A percentile compares a stretch with the other conserved stretches of the same genome.
Evolutionary conservation across 2,329 filamentous ascomycete genomes (phyloP).

Genomic region (Paracorniculantispora psalliotae): DNA sequence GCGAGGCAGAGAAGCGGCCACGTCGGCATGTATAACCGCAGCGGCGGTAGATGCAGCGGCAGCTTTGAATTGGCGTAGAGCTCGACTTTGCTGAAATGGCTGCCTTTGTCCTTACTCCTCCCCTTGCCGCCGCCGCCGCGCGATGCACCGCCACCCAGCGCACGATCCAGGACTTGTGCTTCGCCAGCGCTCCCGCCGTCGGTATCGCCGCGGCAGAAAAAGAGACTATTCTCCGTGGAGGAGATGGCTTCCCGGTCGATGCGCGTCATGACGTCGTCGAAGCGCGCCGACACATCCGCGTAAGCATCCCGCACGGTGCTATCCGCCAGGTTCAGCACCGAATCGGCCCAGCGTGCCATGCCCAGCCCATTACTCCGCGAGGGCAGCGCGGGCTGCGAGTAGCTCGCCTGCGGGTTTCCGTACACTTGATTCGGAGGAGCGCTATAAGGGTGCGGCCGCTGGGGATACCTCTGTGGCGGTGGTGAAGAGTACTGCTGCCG

Average conservation of each 20-base stretch:
- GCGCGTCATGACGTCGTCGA: conserved; percentile 64
- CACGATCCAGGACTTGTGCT: neutral
- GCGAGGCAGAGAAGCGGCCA: conserved; percentile 76
- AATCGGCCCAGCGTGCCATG: conserved; percentile 33
- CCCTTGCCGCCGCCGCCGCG: too few species aligned
- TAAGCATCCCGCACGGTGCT: conserved; percentile 33
- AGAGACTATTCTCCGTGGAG: conserved; percentile 52
- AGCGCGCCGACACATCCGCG: conserved; percentile 41
- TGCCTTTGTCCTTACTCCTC: conserved; percentile 27
- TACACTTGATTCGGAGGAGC: too few species aligned
- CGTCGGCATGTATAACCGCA: conserved; percentile 66
- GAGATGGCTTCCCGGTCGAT: conserved; percentile 60
- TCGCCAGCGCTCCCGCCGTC: neutral
- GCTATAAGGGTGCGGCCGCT: neutral
- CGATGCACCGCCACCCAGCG: neutral
- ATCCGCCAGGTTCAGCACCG: conserved; percentile 40
- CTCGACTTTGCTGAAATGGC: conserved; percentile 67
- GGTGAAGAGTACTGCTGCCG: conserved; percentile 8
- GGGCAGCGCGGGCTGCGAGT: neutral
- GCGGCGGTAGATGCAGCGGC: conserved; percentile 59
- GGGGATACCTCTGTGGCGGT: neutral
- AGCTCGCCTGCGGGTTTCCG: neutral
- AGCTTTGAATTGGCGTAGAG: conserved; percentile 73
- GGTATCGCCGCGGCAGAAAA: conserved; percentile 29
- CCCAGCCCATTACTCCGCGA: conserved; percentile 14